A percentile compares a stretch with the other conserved stretches of the same genome.
Evolutionary conservation across 306 rosid genomes (phyloP).

Genomic region (Fragaria vesca): DNA sequence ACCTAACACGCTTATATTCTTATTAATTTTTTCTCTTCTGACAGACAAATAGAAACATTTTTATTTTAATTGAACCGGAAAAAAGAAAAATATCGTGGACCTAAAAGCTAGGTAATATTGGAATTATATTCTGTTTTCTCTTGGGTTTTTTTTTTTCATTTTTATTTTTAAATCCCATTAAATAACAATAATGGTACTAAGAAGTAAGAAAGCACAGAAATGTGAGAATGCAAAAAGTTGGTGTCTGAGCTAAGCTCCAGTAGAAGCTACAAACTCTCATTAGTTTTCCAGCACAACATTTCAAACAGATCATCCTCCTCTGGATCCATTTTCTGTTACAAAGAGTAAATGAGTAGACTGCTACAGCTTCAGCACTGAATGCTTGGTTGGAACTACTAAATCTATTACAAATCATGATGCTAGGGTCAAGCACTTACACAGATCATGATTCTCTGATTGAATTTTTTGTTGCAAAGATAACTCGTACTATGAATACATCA

Average conservation of each 20-base stretch:
- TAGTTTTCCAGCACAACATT: neutral
- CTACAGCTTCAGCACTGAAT: neutral
- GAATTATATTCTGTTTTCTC: neutral
- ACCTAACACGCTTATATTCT: neutral
- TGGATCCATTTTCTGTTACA: neutral
- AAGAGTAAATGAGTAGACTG: too few relatives aligned
- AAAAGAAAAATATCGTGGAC: neutral
- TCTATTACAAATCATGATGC: too few relatives aligned
- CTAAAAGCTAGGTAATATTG: neutral
- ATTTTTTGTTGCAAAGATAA: too few relatives aligned
- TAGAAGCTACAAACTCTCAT: neutral
- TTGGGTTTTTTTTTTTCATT: neutral
- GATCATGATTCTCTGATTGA: too few relatives aligned
- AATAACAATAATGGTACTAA: constrained; percentile 8
- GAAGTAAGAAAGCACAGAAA: neutral
- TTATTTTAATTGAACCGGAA: neutral
- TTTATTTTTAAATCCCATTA: neutral
- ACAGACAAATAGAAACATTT: neutral
- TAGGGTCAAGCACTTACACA: too few relatives aligned
- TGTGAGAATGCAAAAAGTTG: neutral
- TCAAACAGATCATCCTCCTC: neutral
- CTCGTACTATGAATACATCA: too few relatives aligned
- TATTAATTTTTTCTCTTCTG: neutral
- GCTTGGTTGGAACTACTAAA: neutral
- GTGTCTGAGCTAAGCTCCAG: constrained; percentile 6